Conservation (phyloP, 257 asterid species). For the Nicotiana tabacum region DNA sequence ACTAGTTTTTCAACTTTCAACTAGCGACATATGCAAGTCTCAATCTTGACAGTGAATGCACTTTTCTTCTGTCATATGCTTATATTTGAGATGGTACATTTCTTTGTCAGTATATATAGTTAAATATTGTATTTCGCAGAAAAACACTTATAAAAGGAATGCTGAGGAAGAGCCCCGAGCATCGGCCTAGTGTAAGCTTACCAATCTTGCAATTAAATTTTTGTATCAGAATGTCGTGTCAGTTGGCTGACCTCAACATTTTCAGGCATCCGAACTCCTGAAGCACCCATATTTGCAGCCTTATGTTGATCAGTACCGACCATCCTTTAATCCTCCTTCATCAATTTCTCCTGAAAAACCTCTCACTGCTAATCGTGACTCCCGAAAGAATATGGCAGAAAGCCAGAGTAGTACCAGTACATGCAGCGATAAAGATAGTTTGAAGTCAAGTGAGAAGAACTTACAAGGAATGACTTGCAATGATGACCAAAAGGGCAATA, state of each 20-base stretch:
- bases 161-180: slow-evolving; percentile 98
- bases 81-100: not conserved
- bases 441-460: slow-evolving; percentile 50
- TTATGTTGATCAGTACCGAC: slow-evolving; percentile 71
- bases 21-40: not conserved
- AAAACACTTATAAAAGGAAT: slow-evolving; percentile 85
- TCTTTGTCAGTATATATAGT: not conserved
- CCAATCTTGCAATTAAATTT: slow-evolving; percentile 7
- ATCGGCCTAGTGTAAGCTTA: slow-evolving; percentile 78
- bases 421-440: slow-evolving; percentile 85
- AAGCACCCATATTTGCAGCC: slow-evolving; percentile 87
- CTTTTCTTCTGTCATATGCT: not conserved
- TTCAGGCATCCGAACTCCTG: slow-evolving; percentile 84
- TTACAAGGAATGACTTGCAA: slow-evolving; percentile 18
- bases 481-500: slow-evolving; percentile 38
- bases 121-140: slow-evolving; percentile 35
- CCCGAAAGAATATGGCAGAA: slow-evolving; percentile 62
- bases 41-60: not conserved
- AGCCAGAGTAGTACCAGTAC: slow-evolving; percentile 93
- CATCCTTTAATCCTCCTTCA: slow-evolving; percentile 34
- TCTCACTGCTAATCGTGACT: slow-evolving; percentile 26
- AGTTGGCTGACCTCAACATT: slow-evolving; percentile 13
- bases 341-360: slow-evolving; percentile 40
- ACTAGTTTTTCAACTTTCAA: not conserved
- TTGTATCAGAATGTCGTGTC: not conserved